Evolutionary conservation across 345 rosid genomes (phyloP).

Genomic region (Microcos paniculata): DNA sequence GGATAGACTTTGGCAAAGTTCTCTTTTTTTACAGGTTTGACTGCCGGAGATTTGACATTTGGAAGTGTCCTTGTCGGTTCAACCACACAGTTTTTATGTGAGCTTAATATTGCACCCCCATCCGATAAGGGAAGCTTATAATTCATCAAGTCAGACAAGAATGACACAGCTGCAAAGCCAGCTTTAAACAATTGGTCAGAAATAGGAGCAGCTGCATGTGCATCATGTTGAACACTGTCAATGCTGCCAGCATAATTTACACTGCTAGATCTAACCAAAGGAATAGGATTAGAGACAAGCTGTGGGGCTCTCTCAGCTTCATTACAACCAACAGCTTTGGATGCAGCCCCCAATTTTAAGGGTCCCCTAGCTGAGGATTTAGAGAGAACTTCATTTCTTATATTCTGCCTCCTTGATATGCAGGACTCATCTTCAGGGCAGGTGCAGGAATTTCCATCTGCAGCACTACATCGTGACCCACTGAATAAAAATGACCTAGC

Average conservation of each 20-base stretch:
- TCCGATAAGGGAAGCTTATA: constrained; percentile 59
- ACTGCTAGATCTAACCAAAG: constrained; percentile 38
- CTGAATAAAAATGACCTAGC: constrained; percentile 65
- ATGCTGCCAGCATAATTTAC: constrained; percentile 51
- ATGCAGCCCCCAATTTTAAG: constrained; percentile 33
- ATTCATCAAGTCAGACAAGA: constrained; percentile 66
- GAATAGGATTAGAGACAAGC: constrained; percentile 39
- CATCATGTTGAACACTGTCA: constrained; percentile 39
- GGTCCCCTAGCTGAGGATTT: constrained; percentile 36
- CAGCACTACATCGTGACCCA: constrained; percentile 60
- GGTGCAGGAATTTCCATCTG: constrained; percentile 73
- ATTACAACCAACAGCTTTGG: constrained; percentile 23
- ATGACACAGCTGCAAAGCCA: constrained; percentile 64
- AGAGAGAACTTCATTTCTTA: constrained; percentile 36
- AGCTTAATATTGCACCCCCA: constrained; percentile 38
- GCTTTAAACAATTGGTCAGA: constrained; percentile 71
- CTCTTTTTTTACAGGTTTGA: constrained; percentile 56
- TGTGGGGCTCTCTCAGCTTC: constrained; percentile 24
- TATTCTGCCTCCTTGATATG: constrained; percentile 54
- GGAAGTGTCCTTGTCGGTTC: constrained; percentile 51
- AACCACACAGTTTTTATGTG: constrained; percentile 50
- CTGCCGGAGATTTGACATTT: constrained; percentile 48
- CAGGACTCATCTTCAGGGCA: constrained; percentile 77
- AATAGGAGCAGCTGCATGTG: constrained; percentile 43
- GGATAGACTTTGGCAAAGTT: constrained; percentile 49